A percentile compares a stretch with the other conserved stretches of the same genome.
phyloP scores from a whole-genome alignment of 495 filamentous ascomycete species.

The Apodospora peruviana region DNA sequence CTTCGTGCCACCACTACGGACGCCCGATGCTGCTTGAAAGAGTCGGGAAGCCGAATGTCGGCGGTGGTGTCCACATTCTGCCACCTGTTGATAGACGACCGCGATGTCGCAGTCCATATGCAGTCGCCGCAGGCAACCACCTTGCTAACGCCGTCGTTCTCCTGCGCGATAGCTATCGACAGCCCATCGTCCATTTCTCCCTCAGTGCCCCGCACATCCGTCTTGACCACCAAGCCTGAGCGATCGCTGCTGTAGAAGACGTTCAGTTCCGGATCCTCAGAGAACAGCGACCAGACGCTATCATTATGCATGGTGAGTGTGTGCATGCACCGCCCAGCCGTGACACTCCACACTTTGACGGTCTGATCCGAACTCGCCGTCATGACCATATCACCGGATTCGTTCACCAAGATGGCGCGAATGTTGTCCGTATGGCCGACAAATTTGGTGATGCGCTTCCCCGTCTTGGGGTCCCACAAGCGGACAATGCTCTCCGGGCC shows the following conservation, averaged over 20 bases:
- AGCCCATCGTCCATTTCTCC: slow-evolving; percentile 84
- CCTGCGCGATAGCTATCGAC: slow-evolving; percentile 81
- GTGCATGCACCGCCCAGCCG: slow-evolving; percentile 91
- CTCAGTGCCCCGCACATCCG: slow-evolving; percentile 66
- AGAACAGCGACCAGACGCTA: slow-evolving; percentile 94
- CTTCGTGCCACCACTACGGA: slow-evolving; percentile 37
- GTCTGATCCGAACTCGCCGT: slow-evolving; percentile 95
- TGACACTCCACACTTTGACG: slow-evolving; percentile 95
- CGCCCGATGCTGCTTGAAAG: slow-evolving; percentile 51
- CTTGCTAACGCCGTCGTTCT: slow-evolving; percentile 84
- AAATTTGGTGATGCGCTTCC: slow-evolving; percentile 89
- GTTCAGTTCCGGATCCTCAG: slow-evolving; percentile 75
- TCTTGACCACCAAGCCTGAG: slow-evolving; percentile 88
- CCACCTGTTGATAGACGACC: slow-evolving; percentile 95
- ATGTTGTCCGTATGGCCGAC: slow-evolving; percentile 98
- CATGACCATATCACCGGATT: slow-evolving; percentile 84
- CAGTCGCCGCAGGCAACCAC: slow-evolving; percentile 72
- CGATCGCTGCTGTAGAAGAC: slow-evolving; percentile 93
- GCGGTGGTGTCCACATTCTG: slow-evolving; percentile 71
- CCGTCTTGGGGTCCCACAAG: slow-evolving; percentile 86
- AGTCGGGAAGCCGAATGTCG: slow-evolving; percentile 45
- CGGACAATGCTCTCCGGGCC: slow-evolving; percentile 91
- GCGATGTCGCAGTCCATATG: slow-evolving; percentile 91
- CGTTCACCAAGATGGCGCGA: slow-evolving; percentile 81
- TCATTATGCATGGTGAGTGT: slow-evolving; percentile 98